These are phyloP conservation scores for Fusarium sp. DNA, from an alignment of 2,329 filamentous ascomycete genomes.

Conservation along the genomic window DNA sequence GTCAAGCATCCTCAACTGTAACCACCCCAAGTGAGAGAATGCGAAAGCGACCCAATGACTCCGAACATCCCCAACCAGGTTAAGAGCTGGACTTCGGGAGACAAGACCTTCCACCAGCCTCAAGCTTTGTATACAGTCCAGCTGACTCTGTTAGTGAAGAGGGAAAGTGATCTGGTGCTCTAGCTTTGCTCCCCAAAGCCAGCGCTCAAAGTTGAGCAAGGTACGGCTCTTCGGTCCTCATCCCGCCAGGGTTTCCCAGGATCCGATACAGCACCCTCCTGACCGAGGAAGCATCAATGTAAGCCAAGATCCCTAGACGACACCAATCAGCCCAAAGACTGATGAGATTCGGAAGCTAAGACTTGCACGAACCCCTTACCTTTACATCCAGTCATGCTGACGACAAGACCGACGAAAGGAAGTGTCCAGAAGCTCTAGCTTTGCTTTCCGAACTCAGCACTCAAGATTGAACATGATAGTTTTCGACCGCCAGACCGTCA, in stretches of 20 bases:
- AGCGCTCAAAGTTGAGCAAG: background rate
- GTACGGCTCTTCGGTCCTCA: background rate
- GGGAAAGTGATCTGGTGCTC: background rate
- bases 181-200: background rate
- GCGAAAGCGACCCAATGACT: background rate
- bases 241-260: background rate
- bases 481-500: background rate
- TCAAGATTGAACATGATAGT: background rate
- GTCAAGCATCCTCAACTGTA: background rate
- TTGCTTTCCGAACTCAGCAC: background rate
- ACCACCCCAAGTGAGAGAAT: background rate
- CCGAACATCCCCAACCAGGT: background rate
- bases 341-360: background rate
- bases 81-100: background rate
- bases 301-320: background rate
- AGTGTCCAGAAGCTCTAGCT: background rate
- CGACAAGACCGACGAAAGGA: background rate
- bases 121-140: background rate
- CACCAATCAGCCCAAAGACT: background rate
- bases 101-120: background rate
- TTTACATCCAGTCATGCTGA: background rate
- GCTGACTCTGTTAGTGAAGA: background rate
- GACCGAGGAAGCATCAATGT: background rate
- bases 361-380: too few relatives aligned
- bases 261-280: background rate